Percentiles rank a stretch among this genome's conserved stretches.
These are phyloP conservation scores for Tulasnella sp. DNA, from an alignment of 768 basidiomycete genomes.

Conservation along the genomic window DNA sequence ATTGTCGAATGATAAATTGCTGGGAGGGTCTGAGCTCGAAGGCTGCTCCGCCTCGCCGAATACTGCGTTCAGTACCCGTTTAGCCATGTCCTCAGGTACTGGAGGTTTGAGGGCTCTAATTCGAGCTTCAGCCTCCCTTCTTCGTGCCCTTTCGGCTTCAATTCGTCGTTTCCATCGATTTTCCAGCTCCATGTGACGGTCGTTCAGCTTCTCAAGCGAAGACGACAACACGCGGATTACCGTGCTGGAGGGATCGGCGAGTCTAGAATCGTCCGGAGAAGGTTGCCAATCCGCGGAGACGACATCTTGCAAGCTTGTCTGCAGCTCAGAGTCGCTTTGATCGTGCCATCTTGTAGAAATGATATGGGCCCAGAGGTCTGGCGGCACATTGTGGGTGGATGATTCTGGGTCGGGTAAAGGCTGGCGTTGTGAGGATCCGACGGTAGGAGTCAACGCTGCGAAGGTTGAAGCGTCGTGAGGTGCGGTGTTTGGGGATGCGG, in stretches of 20 bases:
- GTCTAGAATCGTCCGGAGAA: not conserved
- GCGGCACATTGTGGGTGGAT: slow-evolving; percentile 7
- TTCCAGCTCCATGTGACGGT: slow-evolving; percentile 57
- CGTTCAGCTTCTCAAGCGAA: slow-evolving; percentile 58
- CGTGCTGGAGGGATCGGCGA: slow-evolving; percentile 51
- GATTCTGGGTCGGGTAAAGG: slow-evolving; percentile 4
- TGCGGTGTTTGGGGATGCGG: slow-evolving; percentile 7
- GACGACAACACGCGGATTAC: slow-evolving; percentile 67
- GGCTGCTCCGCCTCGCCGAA: slow-evolving; percentile 48
- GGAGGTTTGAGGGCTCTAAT: slow-evolving; percentile 14
- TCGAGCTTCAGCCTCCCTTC: slow-evolving; percentile 17
- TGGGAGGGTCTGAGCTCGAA: not conserved
- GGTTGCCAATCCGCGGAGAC: not conserved
- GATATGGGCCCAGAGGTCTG: slow-evolving; percentile 40
- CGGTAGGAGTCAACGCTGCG: not conserved
- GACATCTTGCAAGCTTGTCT: slow-evolving; percentile 35
- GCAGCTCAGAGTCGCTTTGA: slow-evolving; percentile 70
- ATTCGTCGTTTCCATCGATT: slow-evolving; percentile 53
- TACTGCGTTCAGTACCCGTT: slow-evolving; percentile 29
- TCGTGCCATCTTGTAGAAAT: slow-evolving; percentile 73
- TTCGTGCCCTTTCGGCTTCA: slow-evolving; percentile 53
- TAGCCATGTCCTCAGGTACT: slow-evolving; percentile 6
- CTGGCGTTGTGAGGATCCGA: slow-evolving; percentile 1
- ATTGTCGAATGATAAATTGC: not conserved
- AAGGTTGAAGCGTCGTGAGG: not conserved